Conservation (phyloP, 2,329 filamentous ascomycete species). For the Aplosporella prunicola region DNA sequence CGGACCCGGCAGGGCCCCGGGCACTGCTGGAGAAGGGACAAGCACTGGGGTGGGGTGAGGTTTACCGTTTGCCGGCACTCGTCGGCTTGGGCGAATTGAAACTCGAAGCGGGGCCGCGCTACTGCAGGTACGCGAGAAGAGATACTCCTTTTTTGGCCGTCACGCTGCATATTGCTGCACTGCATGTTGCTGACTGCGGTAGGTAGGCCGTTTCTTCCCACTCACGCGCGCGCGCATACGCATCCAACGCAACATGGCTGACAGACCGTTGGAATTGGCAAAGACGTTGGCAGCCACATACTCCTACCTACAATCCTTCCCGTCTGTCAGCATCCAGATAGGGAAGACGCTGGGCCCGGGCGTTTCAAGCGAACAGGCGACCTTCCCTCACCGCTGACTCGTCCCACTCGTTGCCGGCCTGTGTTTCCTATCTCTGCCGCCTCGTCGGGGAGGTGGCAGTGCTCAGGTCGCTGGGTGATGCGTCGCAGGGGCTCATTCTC, state of each 20-base stretch:
- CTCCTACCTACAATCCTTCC: too few species aligned
- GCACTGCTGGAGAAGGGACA: constrained; percentile 1
- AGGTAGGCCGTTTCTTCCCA: too few species aligned
- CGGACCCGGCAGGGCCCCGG: background rate
- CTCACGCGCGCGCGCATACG: too few species aligned
- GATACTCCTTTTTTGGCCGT: too few species aligned
- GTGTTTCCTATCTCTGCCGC: background rate
- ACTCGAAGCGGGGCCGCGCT: constrained; percentile 2
- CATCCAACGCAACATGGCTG: too few species aligned
- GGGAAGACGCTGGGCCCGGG: too few species aligned
- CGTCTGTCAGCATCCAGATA: too few species aligned
- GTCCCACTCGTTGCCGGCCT: background rate
- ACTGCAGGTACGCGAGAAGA: constrained; percentile 7
- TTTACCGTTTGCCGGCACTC: background rate
- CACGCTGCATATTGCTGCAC: too few species aligned
- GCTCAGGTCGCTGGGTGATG: constrained; percentile 9
- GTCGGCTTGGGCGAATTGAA: constrained; percentile 8
- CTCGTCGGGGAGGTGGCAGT: constrained; percentile 8
- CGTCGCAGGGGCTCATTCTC: constrained; percentile 9
- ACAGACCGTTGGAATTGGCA: too few species aligned
- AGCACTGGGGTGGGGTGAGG: constrained; percentile 5
- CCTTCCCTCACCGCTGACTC: background rate
- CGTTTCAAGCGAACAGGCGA: background rate
- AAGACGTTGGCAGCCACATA: too few species aligned
- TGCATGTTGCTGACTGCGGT: too few species aligned